A percentile compares a stretch with the other conserved stretches of the same genome.
These are phyloP conservation scores for Vairimorpha apis DNA, from an alignment of 371 early-diverging fungal genomes.

Conservation along the genomic window DNA sequence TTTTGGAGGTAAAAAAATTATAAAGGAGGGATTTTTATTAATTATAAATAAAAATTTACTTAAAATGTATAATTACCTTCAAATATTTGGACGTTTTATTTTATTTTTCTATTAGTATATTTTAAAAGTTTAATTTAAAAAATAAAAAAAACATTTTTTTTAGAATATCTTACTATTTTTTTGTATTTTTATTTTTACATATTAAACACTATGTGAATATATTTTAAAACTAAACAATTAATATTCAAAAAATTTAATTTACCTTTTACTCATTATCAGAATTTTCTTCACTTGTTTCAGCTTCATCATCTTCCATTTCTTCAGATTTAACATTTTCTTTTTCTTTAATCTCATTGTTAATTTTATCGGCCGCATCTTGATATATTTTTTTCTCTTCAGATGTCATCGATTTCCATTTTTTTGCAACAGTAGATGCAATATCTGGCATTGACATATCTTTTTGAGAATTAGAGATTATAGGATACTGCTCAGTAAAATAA, in stretches of 20 bases:
- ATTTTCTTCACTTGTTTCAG: neutral
- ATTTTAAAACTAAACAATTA: conserved; percentile 3
- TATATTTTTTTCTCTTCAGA: conserved; percentile 45
- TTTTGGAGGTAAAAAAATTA: conserved; percentile 38
- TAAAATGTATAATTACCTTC: neutral
- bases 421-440: conserved; percentile 46
- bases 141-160: conserved; percentile 15
- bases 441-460: conserved; percentile 40
- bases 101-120: neutral
- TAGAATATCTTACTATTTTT: conserved; percentile 4
- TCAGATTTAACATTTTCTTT: neutral
- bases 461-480: conserved; percentile 41
- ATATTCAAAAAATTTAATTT: neutral
- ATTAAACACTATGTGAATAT: neutral
- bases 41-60: neutral
- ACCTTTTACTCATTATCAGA: neutral
- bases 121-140: neutral
- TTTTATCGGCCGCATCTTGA: conserved; percentile 34
- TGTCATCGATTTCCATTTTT: conserved; percentile 47
- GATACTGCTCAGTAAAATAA: conserved; percentile 49
- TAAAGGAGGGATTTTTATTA: conserved; percentile 33
- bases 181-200: conserved; percentile 15
- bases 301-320: neutral
- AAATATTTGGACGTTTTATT: too few species aligned
- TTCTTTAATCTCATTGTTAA: neutral